Evolutionary conservation across 495 filamentous ascomycete genomes (phyloP).

Genomic region (Daldinia concentrica): DNA sequence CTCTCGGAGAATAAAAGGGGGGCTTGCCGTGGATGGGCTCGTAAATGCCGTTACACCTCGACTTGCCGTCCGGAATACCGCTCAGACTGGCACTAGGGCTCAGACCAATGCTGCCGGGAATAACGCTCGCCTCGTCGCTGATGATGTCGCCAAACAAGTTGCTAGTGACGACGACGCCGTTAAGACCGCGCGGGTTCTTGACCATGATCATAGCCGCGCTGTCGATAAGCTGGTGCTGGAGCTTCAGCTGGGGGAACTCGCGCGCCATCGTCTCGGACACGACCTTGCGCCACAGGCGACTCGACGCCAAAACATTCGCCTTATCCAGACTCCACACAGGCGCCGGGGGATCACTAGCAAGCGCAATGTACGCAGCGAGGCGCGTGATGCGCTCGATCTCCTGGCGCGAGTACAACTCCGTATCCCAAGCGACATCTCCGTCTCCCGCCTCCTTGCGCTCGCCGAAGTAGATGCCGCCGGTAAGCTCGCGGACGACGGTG

Average conservation of each 20-base stretch:
- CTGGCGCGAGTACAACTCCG: slow-evolving; percentile 83
- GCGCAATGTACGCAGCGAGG: slow-evolving; percentile 82
- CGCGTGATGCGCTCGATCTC: slow-evolving; percentile 93
- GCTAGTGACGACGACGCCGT: slow-evolving; percentile 92
- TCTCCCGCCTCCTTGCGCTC: slow-evolving; percentile 85
- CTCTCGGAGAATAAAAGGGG: not conserved
- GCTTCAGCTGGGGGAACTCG: slow-evolving; percentile 88
- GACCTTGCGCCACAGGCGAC: slow-evolving; percentile 87
- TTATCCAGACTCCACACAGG: slow-evolving; percentile 94
- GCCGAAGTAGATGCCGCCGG: slow-evolving; percentile 97
- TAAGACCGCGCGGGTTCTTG: slow-evolving; percentile 89
- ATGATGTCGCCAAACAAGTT: slow-evolving; percentile 99
- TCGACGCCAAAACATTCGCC: slow-evolving; percentile 95
- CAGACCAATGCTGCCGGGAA: slow-evolving; percentile 89
- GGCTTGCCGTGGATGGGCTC: slow-evolving; percentile 95
- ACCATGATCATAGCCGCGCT: slow-evolving; percentile 97
- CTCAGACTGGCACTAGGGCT: slow-evolving; percentile 89
- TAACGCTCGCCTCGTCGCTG: slow-evolving; percentile 94
- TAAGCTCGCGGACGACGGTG: slow-evolving; percentile 93
- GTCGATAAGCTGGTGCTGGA: slow-evolving; percentile 94
- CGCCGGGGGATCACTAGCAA: slow-evolving; percentile 78
- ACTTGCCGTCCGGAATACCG: slow-evolving; percentile 82
- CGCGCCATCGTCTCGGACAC: slow-evolving; percentile 81
- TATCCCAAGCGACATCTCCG: slow-evolving; percentile 84
- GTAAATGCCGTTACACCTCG: slow-evolving; percentile 85